Evolutionary conservation across 768 basidiomycete species (phyloP).

Genomic region (Mrakia hoshinonis): DNA sequence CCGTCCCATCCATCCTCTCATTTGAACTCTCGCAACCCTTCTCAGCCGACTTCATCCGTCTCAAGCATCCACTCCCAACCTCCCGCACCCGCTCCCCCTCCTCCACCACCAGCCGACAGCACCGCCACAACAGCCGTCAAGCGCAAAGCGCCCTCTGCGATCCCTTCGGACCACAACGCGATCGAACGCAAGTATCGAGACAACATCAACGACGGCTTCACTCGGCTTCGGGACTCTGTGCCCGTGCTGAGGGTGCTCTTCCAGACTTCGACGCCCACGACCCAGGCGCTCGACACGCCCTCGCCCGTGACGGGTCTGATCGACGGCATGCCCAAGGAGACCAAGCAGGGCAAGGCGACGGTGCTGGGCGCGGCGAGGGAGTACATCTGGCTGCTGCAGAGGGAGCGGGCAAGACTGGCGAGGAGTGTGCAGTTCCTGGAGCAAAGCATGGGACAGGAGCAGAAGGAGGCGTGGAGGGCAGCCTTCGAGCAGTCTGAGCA

Average conservation of each 20-base stretch:
- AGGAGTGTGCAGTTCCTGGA: slow-evolving; percentile 17
- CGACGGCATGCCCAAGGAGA: slow-evolving; percentile 25
- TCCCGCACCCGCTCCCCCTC: background rate
- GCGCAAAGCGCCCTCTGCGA: background rate
- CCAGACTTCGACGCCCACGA: slow-evolving; percentile 22
- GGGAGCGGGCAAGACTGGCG: slow-evolving; percentile 6
- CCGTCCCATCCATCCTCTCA: background rate
- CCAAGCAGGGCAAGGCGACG: slow-evolving; percentile 29
- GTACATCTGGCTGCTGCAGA: slow-evolving; percentile 28
- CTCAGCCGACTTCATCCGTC: background rate
- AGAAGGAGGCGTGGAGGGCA: slow-evolving; percentile 7
- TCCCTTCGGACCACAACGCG: slow-evolving; percentile 28
- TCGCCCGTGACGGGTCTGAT: slow-evolving; percentile 14
- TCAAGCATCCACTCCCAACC: background rate
- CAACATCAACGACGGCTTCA: slow-evolving; percentile 26
- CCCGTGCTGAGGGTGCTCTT: slow-evolving; percentile 27
- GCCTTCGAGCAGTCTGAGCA: slow-evolving; percentile 1
- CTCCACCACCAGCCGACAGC: background rate
- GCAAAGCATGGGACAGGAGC: background rate
- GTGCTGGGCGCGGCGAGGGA: slow-evolving; percentile 26
- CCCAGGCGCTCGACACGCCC: slow-evolving; percentile 23
- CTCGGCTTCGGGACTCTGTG: slow-evolving; percentile 25
- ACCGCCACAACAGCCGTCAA: background rate
- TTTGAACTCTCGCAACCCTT: background rate
- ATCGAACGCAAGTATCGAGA: slow-evolving; percentile 29